A percentile compares a stretch with the other conserved stretches of the same genome.
Conservation (phyloP, 2,329 filamentous ascomycete genomes). For the Periconia macrospinosa region DNA sequence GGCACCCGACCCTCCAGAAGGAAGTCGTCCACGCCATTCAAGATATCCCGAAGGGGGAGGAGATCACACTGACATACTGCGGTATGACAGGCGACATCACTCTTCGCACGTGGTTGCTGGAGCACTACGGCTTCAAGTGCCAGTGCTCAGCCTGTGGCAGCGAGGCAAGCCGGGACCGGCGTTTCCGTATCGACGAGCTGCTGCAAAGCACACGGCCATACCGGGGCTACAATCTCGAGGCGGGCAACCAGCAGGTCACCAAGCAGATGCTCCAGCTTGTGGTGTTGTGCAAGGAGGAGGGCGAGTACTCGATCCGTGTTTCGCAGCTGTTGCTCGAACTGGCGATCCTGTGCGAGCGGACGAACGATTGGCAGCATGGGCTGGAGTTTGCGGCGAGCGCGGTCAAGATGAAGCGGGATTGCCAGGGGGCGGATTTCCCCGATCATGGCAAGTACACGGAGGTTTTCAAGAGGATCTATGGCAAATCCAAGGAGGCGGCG, state of each 20-base stretch:
- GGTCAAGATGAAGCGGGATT: slow-evolving; percentile 28
- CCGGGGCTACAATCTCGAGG: slow-evolving; percentile 15
- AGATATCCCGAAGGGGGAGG: slow-evolving; percentile 38
- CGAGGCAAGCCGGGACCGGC: slow-evolving; percentile 34
- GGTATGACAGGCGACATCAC: slow-evolving; percentile 36
- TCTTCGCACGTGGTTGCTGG: slow-evolving; percentile 33
- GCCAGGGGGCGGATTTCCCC: slow-evolving; percentile 30
- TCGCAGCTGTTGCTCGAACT: slow-evolving; percentile 35
- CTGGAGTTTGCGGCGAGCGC: slow-evolving; percentile 24
- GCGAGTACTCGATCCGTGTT: slow-evolving; percentile 23
- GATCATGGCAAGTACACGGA: slow-evolving; percentile 24
- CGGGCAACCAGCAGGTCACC: slow-evolving; percentile 15
- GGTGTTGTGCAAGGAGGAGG: slow-evolving; percentile 29
- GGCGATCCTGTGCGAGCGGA: slow-evolving; percentile 32
- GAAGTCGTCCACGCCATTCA: slow-evolving; percentile 40
- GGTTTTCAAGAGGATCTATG: slow-evolving; percentile 24
- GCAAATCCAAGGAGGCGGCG: slow-evolving; percentile 8
- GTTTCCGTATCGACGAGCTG: slow-evolving; percentile 36
- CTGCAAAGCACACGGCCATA: slow-evolving; percentile 29
- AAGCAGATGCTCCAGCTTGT: slow-evolving; percentile 30
- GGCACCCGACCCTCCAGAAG: slow-evolving; percentile 32
- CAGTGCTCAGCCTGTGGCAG: slow-evolving; percentile 42
- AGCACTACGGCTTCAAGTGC: slow-evolving; percentile 42
- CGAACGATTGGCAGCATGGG: slow-evolving; percentile 24
- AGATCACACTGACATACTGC: slow-evolving; percentile 44